phyloP scores from a whole-genome alignment of 208 protist genomes.

The Wallacemonas rigidus region DNA sequence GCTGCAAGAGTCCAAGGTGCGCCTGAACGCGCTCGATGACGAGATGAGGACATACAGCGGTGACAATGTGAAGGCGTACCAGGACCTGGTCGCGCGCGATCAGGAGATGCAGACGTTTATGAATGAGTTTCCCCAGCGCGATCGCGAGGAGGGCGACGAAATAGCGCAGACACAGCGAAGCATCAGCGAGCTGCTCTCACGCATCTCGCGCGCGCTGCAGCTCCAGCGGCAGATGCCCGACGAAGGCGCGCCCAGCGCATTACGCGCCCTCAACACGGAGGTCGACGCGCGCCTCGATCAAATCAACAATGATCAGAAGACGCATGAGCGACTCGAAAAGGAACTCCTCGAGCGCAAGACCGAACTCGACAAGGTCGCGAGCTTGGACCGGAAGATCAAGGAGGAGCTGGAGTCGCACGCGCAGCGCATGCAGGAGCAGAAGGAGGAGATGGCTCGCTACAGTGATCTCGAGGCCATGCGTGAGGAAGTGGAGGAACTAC shows the following conservation, averaged over 20 bases:
- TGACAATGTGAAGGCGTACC: slow-evolving; percentile 82
- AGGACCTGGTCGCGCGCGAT: slow-evolving; percentile 85
- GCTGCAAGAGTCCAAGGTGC: slow-evolving; percentile 65
- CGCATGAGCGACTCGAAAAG: slow-evolving; percentile 86
- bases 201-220: slow-evolving; percentile 81
- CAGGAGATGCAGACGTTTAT: slow-evolving; percentile 88
- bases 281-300: slow-evolving; percentile 79
- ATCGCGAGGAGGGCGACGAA: slow-evolving; percentile 69
- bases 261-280: slow-evolving; percentile 80
- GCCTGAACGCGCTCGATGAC: slow-evolving; percentile 72
- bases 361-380: slow-evolving; percentile 89
- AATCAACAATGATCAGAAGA: slow-evolving; percentile 80
- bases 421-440: slow-evolving; percentile 82
- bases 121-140: slow-evolving; percentile 79
- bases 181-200: slow-evolving; percentile 72
- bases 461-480: slow-evolving; percentile 75
- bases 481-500: slow-evolving; percentile 62
- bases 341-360: slow-evolving; percentile 87
- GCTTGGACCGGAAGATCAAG: slow-evolving; percentile 89
- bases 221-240: slow-evolving; percentile 78
- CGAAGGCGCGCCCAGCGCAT: slow-evolving; percentile 49
- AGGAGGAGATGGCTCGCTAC: slow-evolving; percentile 78
- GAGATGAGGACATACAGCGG: slow-evolving; percentile 88
- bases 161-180: slow-evolving; percentile 56
- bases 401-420: slow-evolving; percentile 78